Evolutionary conservation across 345 rosid genomes (phyloP).

Genomic region (Populus euphratica): DNA sequence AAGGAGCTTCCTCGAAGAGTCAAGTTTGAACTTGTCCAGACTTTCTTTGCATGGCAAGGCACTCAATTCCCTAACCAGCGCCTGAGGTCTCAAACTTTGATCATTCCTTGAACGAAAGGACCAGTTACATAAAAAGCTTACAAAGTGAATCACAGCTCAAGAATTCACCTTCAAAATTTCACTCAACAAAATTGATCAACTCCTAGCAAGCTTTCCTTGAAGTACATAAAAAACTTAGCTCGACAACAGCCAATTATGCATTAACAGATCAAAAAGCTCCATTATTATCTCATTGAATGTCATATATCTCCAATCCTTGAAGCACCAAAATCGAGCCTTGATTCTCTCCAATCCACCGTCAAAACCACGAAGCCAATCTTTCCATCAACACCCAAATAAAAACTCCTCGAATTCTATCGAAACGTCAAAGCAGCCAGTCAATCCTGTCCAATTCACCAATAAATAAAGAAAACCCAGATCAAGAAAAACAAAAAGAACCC

Average conservation of each 20-base stretch:
- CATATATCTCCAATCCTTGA: not conserved
- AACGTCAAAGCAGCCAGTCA: not conserved
- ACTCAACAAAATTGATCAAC: not conserved
- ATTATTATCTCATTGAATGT: not conserved
- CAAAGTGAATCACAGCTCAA: conserved; percentile 3
- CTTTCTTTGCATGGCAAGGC: conserved; percentile 42
- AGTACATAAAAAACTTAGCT: not conserved
- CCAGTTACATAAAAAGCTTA: conserved; percentile 19
- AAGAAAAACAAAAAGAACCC: not conserved
- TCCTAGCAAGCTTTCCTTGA: not conserved
- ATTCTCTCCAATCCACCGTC: not conserved
- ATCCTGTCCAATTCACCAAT: conserved; percentile 3
- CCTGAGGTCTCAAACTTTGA: conserved; percentile 33
- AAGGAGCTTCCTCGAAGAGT: conserved; percentile 26
- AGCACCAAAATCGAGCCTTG: not conserved
- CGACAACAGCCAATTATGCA: not conserved
- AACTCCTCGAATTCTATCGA: not conserved
- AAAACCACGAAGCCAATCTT: conserved; percentile 4
- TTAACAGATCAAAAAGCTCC: not conserved
- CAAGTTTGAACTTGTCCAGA: conserved; percentile 25
- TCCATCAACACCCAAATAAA: not conserved
- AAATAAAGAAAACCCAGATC: not conserved
- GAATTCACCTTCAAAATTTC: conserved; percentile 5
- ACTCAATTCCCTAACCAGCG: conserved; percentile 21
- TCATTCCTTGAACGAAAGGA: conserved; percentile 40